Conservation (phyloP, 768 basidiomycete species). For the Clitopilus passeckerianus region DNA sequence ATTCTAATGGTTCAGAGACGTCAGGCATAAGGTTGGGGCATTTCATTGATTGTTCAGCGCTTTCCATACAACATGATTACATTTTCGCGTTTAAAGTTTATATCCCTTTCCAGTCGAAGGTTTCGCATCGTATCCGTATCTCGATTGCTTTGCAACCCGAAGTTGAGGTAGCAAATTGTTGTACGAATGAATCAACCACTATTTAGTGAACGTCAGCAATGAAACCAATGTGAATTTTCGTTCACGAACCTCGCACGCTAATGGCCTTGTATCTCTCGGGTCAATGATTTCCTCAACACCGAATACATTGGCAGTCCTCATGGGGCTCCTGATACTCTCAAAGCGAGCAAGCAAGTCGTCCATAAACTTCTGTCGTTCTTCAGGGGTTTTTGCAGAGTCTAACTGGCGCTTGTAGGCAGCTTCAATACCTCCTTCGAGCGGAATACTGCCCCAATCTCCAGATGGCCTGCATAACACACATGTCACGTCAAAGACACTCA, state of each 20-base stretch:
- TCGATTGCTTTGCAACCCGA: slow-evolving; percentile 18
- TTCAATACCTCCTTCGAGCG: slow-evolving; percentile 36
- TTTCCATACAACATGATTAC: neutral
- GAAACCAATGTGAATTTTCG: neutral
- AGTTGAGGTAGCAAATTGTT: slow-evolving; percentile 28
- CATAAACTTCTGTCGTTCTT: slow-evolving; percentile 29
- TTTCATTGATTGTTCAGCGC: neutral
- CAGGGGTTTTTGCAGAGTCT: slow-evolving; percentile 20
- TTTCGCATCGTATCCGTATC: slow-evolving; percentile 22
- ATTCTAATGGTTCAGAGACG: neutral
- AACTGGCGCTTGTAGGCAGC: slow-evolving; percentile 36
- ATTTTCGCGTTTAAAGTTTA: slow-evolving; percentile 6
- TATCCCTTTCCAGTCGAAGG: slow-evolving; percentile 25
- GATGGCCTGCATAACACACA: slow-evolving; percentile 29
- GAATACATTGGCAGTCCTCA: slow-evolving; percentile 33
- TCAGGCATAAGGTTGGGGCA: neutral
- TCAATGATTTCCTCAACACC: slow-evolving; percentile 38
- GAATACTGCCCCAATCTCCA: slow-evolving; percentile 36
- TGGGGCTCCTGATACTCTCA: slow-evolving; percentile 30
- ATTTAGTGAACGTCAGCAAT: neutral
- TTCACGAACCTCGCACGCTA: slow-evolving; percentile 29
- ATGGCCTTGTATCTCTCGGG: slow-evolving; percentile 29
- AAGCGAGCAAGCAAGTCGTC: slow-evolving; percentile 26
- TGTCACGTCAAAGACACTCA: neutral
- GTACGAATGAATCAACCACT: slow-evolving; percentile 32